Evolutionary conservation across 805 yeast genomes (phyloP), one percentile per base, ranked within the genome.

Genomic region (Candida chilensis): DNA sequence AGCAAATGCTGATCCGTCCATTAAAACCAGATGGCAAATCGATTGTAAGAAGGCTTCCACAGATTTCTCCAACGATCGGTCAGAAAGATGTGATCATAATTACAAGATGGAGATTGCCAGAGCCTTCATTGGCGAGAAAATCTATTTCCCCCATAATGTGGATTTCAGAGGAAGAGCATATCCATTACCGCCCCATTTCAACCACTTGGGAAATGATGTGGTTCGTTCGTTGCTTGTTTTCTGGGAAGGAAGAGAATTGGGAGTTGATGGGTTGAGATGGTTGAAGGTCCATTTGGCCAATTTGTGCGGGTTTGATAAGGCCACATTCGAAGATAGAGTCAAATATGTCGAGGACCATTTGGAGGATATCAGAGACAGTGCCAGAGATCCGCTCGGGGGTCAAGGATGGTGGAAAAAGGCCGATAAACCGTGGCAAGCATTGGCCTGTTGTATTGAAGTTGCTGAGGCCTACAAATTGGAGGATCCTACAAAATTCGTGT

Each of bases 131-230:
- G 94, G 94, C 16, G 92, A 82, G 50, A 67, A 68, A 41, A 70
- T 82, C 42, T 81, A 69, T 47, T 82, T 82, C 60, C 92, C 94
- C 6, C 90, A 83, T 47, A 80, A 80, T 38, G 57, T 82, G 33
- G 94, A 82, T 52, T 82, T 82, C 45, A 70, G 94, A 56, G 94
- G 94, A 5, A 71, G 94, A 52, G 86, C 90, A 2, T 82, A 82
- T 45, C 94, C 94, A 16, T 53, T 82, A 25, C 73, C 87, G 2
- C 87, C 90, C 16, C 82, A 80, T 52, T 78, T 82, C 47, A 82
- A 82, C 47, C 92, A 82, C 50, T 60, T 82, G 42, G 92, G 92
- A 39, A 77, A 77, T 47, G 94, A 82, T 56, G 54, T 81, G 60
- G 74, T 85, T 22, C 66, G 94, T 54, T 76, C 85, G 11, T 57